Evolutionary conservation across 352 stramenopile species (phyloP).

Genomic region (Phytophthora niederhauseri): DNA sequence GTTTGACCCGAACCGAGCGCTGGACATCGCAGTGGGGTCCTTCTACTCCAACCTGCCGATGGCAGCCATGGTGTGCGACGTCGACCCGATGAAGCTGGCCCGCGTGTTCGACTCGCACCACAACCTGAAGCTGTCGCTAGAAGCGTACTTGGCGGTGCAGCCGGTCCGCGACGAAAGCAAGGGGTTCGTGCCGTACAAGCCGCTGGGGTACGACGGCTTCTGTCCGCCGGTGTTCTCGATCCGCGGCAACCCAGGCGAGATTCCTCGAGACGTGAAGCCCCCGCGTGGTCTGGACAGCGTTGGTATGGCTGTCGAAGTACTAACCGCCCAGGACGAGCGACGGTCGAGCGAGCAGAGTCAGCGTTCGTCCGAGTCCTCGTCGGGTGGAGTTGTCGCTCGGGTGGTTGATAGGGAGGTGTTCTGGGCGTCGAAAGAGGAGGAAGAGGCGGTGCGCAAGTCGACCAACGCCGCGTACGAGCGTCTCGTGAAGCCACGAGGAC

Average conservation of each 20-base stretch:
- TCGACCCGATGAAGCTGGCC: slow-evolving; percentile 38
- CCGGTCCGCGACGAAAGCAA: slow-evolving; percentile 29
- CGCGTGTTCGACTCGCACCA: slow-evolving; percentile 42
- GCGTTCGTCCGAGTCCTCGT: slow-evolving; percentile 1
- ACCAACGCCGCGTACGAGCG: slow-evolving; percentile 31
- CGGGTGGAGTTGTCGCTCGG: background rate
- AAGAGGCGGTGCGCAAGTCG: slow-evolving; percentile 20
- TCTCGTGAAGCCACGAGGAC: slow-evolving; percentile 20
- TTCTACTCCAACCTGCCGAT: slow-evolving; percentile 75
- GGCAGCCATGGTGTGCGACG: slow-evolving; percentile 79
- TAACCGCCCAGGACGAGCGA: slow-evolving; percentile 16
- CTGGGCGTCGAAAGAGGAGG: slow-evolving; percentile 27
- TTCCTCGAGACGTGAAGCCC: slow-evolving; percentile 18
- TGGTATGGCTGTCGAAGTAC: slow-evolving; percentile 18
- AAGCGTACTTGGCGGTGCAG: slow-evolving; percentile 38
- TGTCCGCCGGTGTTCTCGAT: slow-evolving; percentile 32
- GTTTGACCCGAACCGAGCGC: slow-evolving; percentile 68
- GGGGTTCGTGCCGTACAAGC: slow-evolving; percentile 40
- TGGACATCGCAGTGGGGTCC: slow-evolving; percentile 63
- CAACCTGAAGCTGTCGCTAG: slow-evolving; percentile 39
- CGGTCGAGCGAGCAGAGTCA: slow-evolving; percentile 9
- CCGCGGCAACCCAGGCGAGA: slow-evolving; percentile 19
- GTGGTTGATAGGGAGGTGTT: slow-evolving; percentile 15
- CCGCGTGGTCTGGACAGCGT: slow-evolving; percentile 19
- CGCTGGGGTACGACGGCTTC: slow-evolving; percentile 31